Conservation (phyloP, 164 flowering plant genomes). For the Saururus chinensis region DNA sequence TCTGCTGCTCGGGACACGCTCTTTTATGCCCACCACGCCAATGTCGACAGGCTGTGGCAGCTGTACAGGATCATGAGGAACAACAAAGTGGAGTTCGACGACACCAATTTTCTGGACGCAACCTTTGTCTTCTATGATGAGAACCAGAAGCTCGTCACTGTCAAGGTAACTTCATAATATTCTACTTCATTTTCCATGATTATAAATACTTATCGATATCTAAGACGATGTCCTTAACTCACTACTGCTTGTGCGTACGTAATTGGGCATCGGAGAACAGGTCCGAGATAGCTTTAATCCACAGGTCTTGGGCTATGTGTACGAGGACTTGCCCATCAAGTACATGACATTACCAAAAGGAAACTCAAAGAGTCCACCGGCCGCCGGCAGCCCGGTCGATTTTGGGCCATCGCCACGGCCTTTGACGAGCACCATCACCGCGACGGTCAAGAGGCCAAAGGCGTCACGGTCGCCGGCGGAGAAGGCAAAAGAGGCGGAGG, state of each 20-base stretch:
- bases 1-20: constrained; percentile 7
- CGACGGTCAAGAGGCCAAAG: neutral
- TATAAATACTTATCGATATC: too few species aligned
- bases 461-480: neutral
- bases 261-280: neutral
- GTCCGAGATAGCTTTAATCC: neutral
- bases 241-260: too few species aligned
- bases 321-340: neutral
- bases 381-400: neutral
- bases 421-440: neutral
- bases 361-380: neutral
- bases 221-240: too few species aligned
- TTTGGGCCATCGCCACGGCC: constrained; percentile 25
- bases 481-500: constrained; percentile 1
- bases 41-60: constrained; percentile 6
- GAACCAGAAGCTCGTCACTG: constrained; percentile 4
- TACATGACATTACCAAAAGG: neutral
- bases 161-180: constrained; percentile 2
- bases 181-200: too few species aligned
- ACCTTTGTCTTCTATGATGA: constrained; percentile 10
- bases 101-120: constrained; percentile 6
- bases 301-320: neutral
- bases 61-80: neutral
- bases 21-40: constrained; percentile 10
- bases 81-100: neutral